These are phyloP conservation scores for Colletotrichum melonis DNA, from an alignment of 2,329 filamentous ascomycete species.

Conservation along the genomic window DNA sequence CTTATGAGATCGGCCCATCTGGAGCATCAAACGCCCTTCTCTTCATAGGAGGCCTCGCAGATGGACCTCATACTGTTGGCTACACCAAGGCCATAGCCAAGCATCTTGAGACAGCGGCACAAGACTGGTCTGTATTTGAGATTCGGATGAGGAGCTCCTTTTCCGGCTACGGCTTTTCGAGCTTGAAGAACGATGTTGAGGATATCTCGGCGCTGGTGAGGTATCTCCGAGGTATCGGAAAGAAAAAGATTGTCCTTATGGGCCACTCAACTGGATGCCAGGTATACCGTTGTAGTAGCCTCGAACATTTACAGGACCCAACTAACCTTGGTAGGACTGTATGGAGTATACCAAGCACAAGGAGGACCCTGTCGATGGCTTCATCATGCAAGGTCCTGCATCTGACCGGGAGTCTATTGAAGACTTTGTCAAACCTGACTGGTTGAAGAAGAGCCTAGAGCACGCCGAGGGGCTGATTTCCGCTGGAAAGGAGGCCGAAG, in stretches of 20 bases:
- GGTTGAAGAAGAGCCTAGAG: conserved; percentile 57
- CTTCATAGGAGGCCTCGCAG: conserved; percentile 77
- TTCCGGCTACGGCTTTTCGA: conserved; percentile 61
- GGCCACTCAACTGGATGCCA: conserved; percentile 71
- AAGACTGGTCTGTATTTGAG: conserved; percentile 67
- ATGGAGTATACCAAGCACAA: conserved; percentile 63
- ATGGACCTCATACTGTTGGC: conserved; percentile 74
- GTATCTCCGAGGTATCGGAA: conserved; percentile 63
- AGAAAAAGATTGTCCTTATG: conserved; percentile 64
- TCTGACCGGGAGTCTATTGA: conserved; percentile 78
- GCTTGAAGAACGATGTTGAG: conserved; percentile 62
- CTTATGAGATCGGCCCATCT: conserved; percentile 58
- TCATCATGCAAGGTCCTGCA: conserved; percentile 83
- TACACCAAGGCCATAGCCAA: conserved; percentile 64
- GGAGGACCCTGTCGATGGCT: conserved; percentile 72
- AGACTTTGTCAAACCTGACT: conserved; percentile 54
- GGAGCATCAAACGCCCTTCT: conserved; percentile 69
- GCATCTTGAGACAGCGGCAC: conserved; percentile 50
- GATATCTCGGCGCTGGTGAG: conserved; percentile 65
- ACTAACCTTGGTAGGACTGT: conserved; percentile 57
- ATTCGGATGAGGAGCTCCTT: conserved; percentile 67
- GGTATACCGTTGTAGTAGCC: conserved; percentile 44
- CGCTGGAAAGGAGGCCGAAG: conserved; percentile 63
- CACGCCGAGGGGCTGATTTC: conserved; percentile 66
- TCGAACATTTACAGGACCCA: background rate